A percentile compares a stretch with the other conserved stretches of the same genome.
phyloP scores from a whole-genome alignment of 371 early-diverging fungal species.

The Mortierella sp. region DNA sequence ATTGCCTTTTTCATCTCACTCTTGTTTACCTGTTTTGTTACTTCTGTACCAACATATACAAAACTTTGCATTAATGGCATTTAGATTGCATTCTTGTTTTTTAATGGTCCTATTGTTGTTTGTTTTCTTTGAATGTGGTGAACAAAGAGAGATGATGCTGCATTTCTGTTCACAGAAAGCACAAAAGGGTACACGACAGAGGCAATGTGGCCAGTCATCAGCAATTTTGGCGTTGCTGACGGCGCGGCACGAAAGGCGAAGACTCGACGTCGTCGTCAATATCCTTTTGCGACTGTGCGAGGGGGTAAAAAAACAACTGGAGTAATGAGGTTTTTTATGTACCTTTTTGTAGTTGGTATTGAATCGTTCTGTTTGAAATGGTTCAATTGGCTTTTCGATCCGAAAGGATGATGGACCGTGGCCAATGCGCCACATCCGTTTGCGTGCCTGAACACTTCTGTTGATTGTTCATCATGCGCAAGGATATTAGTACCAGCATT shows the following conservation, averaged over 20 bases:
- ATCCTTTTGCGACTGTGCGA: not conserved
- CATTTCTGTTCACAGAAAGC: not conserved
- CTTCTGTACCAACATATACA: not conserved
- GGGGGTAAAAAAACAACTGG: not conserved
- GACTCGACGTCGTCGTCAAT: not conserved
- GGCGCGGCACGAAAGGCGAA: no score
- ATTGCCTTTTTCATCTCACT: constrained; percentile 3
- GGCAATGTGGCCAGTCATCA: not conserved
- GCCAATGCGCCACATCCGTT: constrained; percentile 19
- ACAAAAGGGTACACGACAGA: not conserved
- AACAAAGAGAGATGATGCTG: not conserved
- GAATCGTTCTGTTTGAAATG: not conserved
- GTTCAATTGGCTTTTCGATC: not conserved
- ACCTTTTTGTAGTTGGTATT: not conserved
- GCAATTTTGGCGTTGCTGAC: not conserved
- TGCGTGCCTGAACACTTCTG: constrained; percentile 18
- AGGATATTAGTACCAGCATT: not conserved
- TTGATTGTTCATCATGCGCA: not conserved
- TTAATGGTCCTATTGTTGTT: not conserved
- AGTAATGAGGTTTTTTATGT: not conserved
- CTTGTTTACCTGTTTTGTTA: not conserved
- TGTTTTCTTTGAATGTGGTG: not conserved
- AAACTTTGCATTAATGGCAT: constrained; percentile 19
- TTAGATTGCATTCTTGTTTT: constrained; percentile 19
- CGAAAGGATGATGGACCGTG: constrained; percentile 18